Conservation (phyloP, 257 asterid genomes). For the Linderniella brevidens region DNA sequence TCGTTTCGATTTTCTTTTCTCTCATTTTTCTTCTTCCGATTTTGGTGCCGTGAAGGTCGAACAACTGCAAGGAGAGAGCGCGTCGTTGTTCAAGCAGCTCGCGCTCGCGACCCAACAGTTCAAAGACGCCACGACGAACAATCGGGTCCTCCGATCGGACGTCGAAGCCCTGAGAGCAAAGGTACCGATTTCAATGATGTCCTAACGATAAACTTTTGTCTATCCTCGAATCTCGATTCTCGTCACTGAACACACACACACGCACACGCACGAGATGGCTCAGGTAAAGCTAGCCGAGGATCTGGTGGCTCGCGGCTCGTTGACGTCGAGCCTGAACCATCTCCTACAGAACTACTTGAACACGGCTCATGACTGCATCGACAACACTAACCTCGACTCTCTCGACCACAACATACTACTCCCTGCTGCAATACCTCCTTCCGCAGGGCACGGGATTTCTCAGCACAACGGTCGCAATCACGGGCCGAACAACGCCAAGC, state of each 20-base stretch:
- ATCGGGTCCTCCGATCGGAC: slow-evolving; percentile 75
- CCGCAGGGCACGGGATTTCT: no score
- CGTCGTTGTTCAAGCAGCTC: slow-evolving; percentile 46
- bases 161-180: slow-evolving; percentile 95
- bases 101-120: slow-evolving; percentile 50
- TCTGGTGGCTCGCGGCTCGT: slow-evolving; percentile 61
- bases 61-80: slow-evolving; percentile 40
- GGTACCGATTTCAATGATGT: slow-evolving; percentile 15
- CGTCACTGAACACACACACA: background rate
- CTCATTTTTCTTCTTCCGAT: no score
- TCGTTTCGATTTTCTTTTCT: no score
- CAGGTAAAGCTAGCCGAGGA: slow-evolving; percentile 92
- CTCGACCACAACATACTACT: no score
- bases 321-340: slow-evolving; percentile 60
- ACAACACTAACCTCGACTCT: slow-evolving; percentile 12
- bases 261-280: background rate
- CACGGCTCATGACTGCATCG: slow-evolving; percentile 29
- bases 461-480: background rate
- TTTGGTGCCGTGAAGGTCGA: no score
- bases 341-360: slow-evolving; percentile 55
- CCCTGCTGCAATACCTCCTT: no score
- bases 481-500: background rate
- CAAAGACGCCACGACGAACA: slow-evolving; percentile 64
- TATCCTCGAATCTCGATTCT: background rate
- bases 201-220: background rate